phyloP scores from a whole-genome alignment of 352 stramenopile genomes.

The Globisporangium polare region DNA sequence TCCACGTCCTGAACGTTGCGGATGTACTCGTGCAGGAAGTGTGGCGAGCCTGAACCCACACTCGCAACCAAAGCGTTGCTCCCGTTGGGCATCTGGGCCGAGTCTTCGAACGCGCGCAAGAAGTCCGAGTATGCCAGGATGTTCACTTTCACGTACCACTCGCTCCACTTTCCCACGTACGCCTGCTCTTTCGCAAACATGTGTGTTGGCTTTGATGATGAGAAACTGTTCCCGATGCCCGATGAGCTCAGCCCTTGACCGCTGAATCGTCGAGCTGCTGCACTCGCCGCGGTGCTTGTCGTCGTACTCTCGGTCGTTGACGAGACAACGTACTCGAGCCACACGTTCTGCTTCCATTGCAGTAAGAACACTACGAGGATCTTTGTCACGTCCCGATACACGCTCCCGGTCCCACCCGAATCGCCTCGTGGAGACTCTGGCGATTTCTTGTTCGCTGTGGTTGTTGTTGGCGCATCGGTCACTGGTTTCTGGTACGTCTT shows the following conservation, averaged over 20 bases:
- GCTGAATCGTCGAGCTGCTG: conserved; percentile 10
- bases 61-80: conserved; percentile 8
- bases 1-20: conserved; percentile 86
- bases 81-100: conserved; percentile 23
- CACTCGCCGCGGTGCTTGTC: not conserved
- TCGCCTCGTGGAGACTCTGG: conserved; percentile 10
- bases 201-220: conserved; percentile 20
- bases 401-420: conserved; percentile 5
- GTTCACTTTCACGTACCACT: conserved; percentile 88
- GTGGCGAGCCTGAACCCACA: conserved; percentile 24
- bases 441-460: conserved; percentile 6
- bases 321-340: conserved; percentile 85
- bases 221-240: conserved; percentile 16
- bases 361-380: conserved; percentile 80
- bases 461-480: conserved; percentile 16
- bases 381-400: conserved; percentile 42
- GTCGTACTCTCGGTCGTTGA: conserved; percentile 48
- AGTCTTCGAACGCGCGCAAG: conserved; percentile 76
- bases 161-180: conserved; percentile 39
- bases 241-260: conserved; percentile 5
- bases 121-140: conserved; percentile 80
- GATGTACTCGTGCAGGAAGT: conserved; percentile 75
- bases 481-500: conserved; percentile 39
- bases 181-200: conserved; percentile 42
- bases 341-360: conserved; percentile 88